Evolutionary conservation across 768 basidiomycete genomes (phyloP).

Genomic region (Imleria badia): DNA sequence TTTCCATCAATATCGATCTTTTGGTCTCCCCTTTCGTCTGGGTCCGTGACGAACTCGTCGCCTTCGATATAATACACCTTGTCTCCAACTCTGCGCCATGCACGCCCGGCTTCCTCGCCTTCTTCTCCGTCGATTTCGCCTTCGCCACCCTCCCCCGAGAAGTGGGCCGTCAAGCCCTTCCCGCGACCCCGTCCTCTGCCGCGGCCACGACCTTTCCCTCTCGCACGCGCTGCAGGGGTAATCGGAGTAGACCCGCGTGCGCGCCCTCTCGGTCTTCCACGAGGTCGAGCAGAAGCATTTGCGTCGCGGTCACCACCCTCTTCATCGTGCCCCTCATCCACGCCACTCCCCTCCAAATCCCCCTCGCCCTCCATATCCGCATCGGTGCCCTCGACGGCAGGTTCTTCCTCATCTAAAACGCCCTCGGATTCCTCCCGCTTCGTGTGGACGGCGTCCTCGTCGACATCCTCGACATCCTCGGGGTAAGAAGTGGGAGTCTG

Average conservation of each 20-base stretch:
- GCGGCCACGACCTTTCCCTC: slow-evolving; percentile 38
- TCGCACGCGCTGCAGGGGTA: slow-evolving; percentile 34
- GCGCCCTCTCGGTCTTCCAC: slow-evolving; percentile 41
- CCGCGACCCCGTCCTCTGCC: slow-evolving; percentile 43
- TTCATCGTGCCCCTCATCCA: slow-evolving; percentile 31
- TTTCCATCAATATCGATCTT: slow-evolving; percentile 89
- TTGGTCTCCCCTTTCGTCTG: slow-evolving; percentile 83
- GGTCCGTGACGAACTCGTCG: slow-evolving; percentile 84
- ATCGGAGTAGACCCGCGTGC: slow-evolving; percentile 31
- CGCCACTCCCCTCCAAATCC: slow-evolving; percentile 31
- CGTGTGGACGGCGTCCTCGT: slow-evolving; percentile 27
- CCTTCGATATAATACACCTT: slow-evolving; percentile 76
- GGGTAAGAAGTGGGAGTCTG: slow-evolving; percentile 18
- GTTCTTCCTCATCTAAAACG: slow-evolving; percentile 33
- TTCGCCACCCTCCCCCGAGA: slow-evolving; percentile 36
- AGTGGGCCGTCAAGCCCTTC: slow-evolving; percentile 28
- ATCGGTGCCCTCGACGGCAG: slow-evolving; percentile 23
- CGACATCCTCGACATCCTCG: slow-evolving; percentile 22
- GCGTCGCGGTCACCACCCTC: slow-evolving; percentile 37
- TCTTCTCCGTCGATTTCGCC: slow-evolving; percentile 42
- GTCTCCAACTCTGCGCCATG: slow-evolving; percentile 73
- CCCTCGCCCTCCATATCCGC: slow-evolving; percentile 31
- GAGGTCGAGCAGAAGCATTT: slow-evolving; percentile 31
- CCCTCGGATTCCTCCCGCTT: slow-evolving; percentile 34
- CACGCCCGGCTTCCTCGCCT: slow-evolving; percentile 50